Evolutionary conservation across 2,329 filamentous ascomycete species (phyloP).

Genomic region (Aureobasidium mangrovei): DNA sequence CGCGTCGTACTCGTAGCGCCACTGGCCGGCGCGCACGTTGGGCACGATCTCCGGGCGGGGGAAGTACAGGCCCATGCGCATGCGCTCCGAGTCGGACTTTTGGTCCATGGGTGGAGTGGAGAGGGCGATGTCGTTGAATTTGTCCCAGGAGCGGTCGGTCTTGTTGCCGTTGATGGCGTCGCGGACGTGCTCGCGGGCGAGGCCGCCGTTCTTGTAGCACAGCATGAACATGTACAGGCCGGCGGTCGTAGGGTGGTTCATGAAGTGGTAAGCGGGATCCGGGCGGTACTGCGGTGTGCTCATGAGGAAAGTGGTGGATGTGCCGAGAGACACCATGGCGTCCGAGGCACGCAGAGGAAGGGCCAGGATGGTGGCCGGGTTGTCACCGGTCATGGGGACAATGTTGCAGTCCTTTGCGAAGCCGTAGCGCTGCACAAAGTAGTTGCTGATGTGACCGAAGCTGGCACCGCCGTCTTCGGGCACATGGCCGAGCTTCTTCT

Average conservation of each 20-base stretch:
- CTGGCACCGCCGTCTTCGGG: slow-evolving; percentile 70
- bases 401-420: slow-evolving; percentile 69
- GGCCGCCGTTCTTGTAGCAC: slow-evolving; percentile 96
- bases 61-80: slow-evolving; percentile 90
- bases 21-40: slow-evolving; percentile 76
- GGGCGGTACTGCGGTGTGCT: slow-evolving; percentile 86
- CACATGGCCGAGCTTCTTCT: slow-evolving; percentile 70
- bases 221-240: slow-evolving; percentile 99
- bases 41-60: slow-evolving; percentile 92
- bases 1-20: slow-evolving; percentile 62
- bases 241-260: slow-evolving; percentile 88
- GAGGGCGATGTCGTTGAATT: slow-evolving; percentile 67
- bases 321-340: slow-evolving; percentile 89
- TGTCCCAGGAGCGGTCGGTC: slow-evolving; percentile 54
- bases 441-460: slow-evolving; percentile 65
- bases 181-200: slow-evolving; percentile 82
- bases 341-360: slow-evolving; percentile 80
- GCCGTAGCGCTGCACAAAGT: slow-evolving; percentile 71
- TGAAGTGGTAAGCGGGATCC: slow-evolving; percentile 89
- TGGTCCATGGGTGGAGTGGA: slow-evolving; percentile 62
- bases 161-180: slow-evolving; percentile 59
- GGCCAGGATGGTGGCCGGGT: slow-evolving; percentile 88
- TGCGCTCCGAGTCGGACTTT: slow-evolving; percentile 44
- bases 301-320: slow-evolving; percentile 96
- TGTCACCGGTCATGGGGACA: slow-evolving; percentile 87